Percentiles rank a stretch among this genome's conserved stretches.
Evolutionary conservation across 164 flowering plant genomes (phyloP).

Genomic region (Pachysandra terminalis): DNA sequence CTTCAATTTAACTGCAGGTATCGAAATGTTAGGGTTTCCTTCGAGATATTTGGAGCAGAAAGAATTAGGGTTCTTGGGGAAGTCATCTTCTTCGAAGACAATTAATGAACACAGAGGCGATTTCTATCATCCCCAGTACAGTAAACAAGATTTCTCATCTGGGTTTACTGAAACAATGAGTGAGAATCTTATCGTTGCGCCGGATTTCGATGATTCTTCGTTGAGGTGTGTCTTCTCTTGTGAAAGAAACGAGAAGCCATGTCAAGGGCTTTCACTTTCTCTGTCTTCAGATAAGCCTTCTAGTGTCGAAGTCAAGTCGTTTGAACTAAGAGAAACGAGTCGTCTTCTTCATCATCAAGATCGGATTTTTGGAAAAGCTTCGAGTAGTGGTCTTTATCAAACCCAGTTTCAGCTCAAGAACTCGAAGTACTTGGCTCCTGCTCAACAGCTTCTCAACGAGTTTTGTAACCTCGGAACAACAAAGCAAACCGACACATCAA

Average conservation of each 20-base stretch:
- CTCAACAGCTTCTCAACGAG: slow-evolving; percentile 83
- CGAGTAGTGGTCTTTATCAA: slow-evolving; percentile 24
- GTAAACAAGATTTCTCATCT: slow-evolving; percentile 11
- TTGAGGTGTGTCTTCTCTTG: slow-evolving; percentile 42
- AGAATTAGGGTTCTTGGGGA: slow-evolving; percentile 20
- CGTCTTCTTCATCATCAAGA: slow-evolving; percentile 21
- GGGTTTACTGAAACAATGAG: slow-evolving; percentile 20
- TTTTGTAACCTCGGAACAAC: slow-evolving; percentile 63
- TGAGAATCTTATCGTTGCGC: slow-evolving; percentile 30
- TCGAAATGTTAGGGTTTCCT: slow-evolving; percentile 49
- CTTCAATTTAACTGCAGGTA: slow-evolving; percentile 38
- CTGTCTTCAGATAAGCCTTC: slow-evolving; percentile 47
- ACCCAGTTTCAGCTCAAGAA: slow-evolving; percentile 37
- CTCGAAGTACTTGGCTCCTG: slow-evolving; percentile 74
- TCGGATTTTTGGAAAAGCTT: slow-evolving; percentile 30
- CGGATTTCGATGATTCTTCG: slow-evolving; percentile 26
- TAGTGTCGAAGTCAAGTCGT: slow-evolving; percentile 42
- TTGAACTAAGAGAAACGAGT: slow-evolving; percentile 37
- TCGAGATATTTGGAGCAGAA: slow-evolving; percentile 3
- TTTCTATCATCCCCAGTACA: slow-evolving; percentile 16
- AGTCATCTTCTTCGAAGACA: slow-evolving; percentile 29
- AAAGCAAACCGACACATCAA: slow-evolving; percentile 25
- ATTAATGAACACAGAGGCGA: slow-evolving; percentile 19
- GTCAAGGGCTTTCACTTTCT: slow-evolving; percentile 67
- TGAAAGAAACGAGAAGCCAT: slow-evolving; percentile 58